Evolutionary conservation across 345 rosid genomes (phyloP), one percentile per base, ranked within the genome.

Genomic region (Moricandia moricandioides): DNA sequence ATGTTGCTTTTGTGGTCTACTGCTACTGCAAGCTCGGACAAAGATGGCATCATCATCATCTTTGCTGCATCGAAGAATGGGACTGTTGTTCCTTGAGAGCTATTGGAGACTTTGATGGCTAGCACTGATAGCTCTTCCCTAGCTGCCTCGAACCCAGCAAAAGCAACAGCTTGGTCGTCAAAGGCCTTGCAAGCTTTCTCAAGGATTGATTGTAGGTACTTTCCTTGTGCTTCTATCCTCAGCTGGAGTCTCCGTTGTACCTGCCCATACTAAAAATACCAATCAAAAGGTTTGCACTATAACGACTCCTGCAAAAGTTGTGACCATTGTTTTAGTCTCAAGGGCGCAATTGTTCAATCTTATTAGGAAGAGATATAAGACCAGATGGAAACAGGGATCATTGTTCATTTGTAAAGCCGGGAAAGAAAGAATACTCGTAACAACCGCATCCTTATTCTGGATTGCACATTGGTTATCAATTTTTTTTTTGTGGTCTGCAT

Each of bases 141-240:
- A 5, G 92, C 97, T 55, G 96, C 93, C 80, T 90, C 99, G 43
- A 87, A 92, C 17, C 96, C 95, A 3, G 86, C 82, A 61, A 88
- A 79, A 9, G 87, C 83, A 69, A 79, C 84, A 40, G 88, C 88
- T 80, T 90, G 93, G 33, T 95, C 98, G 65, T 79, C 88, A 30
- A 95, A 83, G 55, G 90, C 92, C 85, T 88, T 88, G 83, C 98
- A 88, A 52, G 99, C 99, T 83, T 92, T 95, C 73, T 95, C 98
- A 0, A 95, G 92, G 79, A 95, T 95, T 2, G 94, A 78, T 73
- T 95, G 98, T 51, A 95, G 85, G 86, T 95, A 95, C 77, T 89
- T 90, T 63, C 97, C 87, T 78, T 95, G 99, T 4, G 99, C 91
- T 80, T 95, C 99, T 7, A 92, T 92, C 72, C 99, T 86, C 26